Base-by-base conservation (phyloP, 1,284 basidiomycete genomes). In the Marasmius sp. region DNA sequence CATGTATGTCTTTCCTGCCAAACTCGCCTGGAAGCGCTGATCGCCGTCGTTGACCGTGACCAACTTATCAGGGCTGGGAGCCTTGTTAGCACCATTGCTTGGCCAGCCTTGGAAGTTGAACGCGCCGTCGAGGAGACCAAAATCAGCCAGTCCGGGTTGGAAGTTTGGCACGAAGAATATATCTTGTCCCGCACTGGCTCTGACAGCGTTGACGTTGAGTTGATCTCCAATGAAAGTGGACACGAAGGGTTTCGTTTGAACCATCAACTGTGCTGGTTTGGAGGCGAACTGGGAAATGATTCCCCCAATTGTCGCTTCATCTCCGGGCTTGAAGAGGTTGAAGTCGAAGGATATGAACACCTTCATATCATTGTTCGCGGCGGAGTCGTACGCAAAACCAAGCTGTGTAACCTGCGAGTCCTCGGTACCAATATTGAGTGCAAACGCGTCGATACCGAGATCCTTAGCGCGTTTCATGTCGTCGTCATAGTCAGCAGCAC, bases 301-400 rank as follows among this genome's bases (percentile, higher is more conserved):
- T 18, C 53, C 47, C 4, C 60, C 61, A n/a, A 68, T 59, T 14
- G 27, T 49, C 22, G 45, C 22, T 61, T 60, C 64, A 43, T 72
- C 67, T 18, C 63, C 63, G n/a, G 63, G 16, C 16, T 59, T 39
- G 34, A 53, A 63, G 70, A 68, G 72, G 53, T 63, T 64, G 59
- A 68, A 68, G 62, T 76, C 75, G 65, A 75, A 75, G 20, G 72
- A 75, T 54, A 72, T 70, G 65, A 75, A 75, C 37, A 75, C 68
- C 58, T 71, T 71, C 70, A 76, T 76, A 58, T 61, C 67, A 33
- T 68, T 67, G 38, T 64, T 53, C 53, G 69, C 70, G 5, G 73
- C 74, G 0, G 71, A 74, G 22, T 67, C 57, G 56, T 71, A 75
- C 10, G 74, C 74, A 49, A 67, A 70, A 20, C 63, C 66, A 20